phyloP scores from a whole-genome alignment of 257 asterid species.

The Ajuga chamaepitys region DNA sequence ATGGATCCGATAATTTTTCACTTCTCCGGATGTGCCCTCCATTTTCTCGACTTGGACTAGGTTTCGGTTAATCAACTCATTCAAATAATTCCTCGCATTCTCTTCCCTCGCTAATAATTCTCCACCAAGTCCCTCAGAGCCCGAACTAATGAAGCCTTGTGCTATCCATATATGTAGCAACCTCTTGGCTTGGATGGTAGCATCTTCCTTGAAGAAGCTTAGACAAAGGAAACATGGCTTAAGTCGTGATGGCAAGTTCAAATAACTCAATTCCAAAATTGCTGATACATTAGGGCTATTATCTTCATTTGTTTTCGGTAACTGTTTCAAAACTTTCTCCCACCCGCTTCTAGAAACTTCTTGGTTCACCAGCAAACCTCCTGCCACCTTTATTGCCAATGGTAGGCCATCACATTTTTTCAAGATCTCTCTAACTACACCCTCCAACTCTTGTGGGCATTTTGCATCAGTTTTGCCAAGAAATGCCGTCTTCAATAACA shows the following conservation, averaged over 20 bases:
- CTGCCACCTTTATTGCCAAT: constrained; percentile 13
- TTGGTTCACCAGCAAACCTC: constrained; percentile 11
- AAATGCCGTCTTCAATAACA: constrained; percentile 15
- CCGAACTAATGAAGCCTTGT: background rate
- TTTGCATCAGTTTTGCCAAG: background rate
- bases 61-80: constrained; percentile 17
- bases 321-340: constrained; percentile 10
- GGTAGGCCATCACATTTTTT: constrained; percentile 14
- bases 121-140: background rate
- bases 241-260: constrained; percentile 10
- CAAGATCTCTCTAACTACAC: constrained; percentile 14
- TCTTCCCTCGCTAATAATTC: too few species aligned
- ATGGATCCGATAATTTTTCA: constrained; percentile 2
- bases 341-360: constrained; percentile 1
- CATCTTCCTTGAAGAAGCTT: constrained; percentile 13
- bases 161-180: background rate
- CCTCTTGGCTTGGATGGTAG: background rate
- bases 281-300: background rate
- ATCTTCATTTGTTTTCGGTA: background rate
- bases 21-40: background rate
- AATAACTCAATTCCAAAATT: constrained; percentile 16
- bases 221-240: constrained; percentile 18
- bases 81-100: constrained; percentile 14
- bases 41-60: constrained; percentile 1
- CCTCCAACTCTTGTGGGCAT: constrained; percentile 8